Conservation (phyloP, 371 early-diverging fungal species). For the Funneliformis caledonium region DNA sequence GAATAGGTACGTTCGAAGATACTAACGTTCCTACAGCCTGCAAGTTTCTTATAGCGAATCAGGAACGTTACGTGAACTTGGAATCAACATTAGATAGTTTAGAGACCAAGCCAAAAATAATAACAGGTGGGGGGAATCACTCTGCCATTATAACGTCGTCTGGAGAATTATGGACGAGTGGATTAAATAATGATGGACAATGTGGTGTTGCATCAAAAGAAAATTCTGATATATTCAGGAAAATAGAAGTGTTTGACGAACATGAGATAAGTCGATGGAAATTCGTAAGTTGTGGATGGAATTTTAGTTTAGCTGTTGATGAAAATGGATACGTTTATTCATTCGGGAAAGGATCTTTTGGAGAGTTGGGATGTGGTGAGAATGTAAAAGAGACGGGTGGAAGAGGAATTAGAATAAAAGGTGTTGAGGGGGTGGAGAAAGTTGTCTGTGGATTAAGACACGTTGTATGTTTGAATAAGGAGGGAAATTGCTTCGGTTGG, state of each 20-base stretch:
- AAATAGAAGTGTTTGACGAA: constrained; percentile 42
- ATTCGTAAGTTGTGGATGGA: constrained; percentile 67
- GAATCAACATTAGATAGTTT: background rate
- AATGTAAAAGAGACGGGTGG: constrained; percentile 40
- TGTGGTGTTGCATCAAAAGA: constrained; percentile 28
- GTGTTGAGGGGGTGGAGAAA: constrained; percentile 3
- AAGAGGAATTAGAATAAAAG: constrained; percentile 38
- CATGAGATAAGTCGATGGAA: constrained; percentile 38
- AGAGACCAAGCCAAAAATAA: constrained; percentile 39
- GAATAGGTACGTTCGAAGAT: constrained; percentile 56
- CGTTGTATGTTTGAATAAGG: constrained; percentile 52
- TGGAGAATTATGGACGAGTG: constrained; percentile 48
- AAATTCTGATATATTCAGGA: constrained; percentile 24
- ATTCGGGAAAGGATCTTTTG: constrained; percentile 56
- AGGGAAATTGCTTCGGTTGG: constrained; percentile 59
- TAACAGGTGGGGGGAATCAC: constrained; percentile 70
- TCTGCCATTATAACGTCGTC: constrained; percentile 55
- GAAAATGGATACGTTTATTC: constrained; percentile 48
- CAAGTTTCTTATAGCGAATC: constrained; percentile 7
- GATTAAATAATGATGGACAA: constrained; percentile 50
- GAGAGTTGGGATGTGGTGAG: constrained; percentile 54
- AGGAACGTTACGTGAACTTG: background rate
- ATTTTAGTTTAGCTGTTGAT: constrained; percentile 54
- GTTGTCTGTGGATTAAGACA: constrained; percentile 69
- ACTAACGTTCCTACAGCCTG: constrained; percentile 37